Conservation (phyloP, 164 flowering plant genomes). For the Amborella trichopoda region DNA sequence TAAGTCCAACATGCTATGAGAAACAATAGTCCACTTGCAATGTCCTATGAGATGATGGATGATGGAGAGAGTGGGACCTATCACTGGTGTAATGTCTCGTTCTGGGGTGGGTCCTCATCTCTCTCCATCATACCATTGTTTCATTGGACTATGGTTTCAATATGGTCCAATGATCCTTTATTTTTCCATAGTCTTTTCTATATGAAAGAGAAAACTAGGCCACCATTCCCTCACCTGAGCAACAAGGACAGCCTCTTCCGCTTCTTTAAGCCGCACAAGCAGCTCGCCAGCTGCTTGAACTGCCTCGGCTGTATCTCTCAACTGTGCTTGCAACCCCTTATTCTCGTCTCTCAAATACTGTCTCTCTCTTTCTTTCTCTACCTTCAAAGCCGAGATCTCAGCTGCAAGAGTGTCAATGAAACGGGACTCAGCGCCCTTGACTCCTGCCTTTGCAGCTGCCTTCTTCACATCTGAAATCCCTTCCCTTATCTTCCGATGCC, state of each 20-base stretch:
- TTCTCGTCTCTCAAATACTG: constrained; percentile 72
- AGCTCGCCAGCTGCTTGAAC: constrained; percentile 97
- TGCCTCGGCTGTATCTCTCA: constrained; percentile 96
- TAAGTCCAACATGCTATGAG: too few relatives aligned
- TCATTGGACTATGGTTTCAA: too few relatives aligned
- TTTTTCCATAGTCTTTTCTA: too few relatives aligned
- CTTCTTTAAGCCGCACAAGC: constrained; percentile 84
- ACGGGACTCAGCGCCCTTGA: constrained; percentile 79
- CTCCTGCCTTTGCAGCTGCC: constrained; percentile 93
- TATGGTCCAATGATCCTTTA: too few relatives aligned
- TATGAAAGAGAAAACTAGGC: too few relatives aligned
- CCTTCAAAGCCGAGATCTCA: constrained; percentile 77
- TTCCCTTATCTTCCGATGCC: constrained; percentile 72
- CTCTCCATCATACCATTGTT: too few relatives aligned
- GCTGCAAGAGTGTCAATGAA: constrained; percentile 90
- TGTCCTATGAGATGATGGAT: too few relatives aligned
- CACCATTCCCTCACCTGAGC: constrained; percentile 83
- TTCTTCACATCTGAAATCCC: constrained; percentile 85
- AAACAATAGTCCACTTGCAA: too few relatives aligned
- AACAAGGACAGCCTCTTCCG: constrained; percentile 64
- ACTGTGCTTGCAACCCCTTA: constrained; percentile 73
- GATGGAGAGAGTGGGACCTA: too few relatives aligned
- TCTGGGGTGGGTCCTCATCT: too few relatives aligned
- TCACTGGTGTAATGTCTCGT: too few relatives aligned
- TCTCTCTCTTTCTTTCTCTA: constrained; percentile 75